These are phyloP conservation scores for Ogataea neopini DNA, from an alignment of 805 yeast genomes.

Conservation along the genomic window DNA sequence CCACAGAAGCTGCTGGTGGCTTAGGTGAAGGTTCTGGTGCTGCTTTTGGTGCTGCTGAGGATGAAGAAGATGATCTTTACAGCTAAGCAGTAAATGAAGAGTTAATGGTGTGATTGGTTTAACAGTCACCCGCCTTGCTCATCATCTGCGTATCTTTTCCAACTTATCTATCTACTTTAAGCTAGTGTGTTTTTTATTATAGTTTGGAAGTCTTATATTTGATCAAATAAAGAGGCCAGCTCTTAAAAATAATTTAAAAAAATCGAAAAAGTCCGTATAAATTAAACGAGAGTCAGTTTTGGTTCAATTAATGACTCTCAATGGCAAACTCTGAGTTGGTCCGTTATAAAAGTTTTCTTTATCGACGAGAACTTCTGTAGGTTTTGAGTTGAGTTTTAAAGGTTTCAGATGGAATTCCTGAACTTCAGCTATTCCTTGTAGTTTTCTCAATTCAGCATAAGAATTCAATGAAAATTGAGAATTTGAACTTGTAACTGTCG, in stretches of 20 bases:
- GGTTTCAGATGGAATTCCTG: constrained; percentile 23
- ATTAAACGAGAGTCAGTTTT: too few relatives aligned
- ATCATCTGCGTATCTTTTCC: not conserved
- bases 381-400: constrained; percentile 14
- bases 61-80: constrained; percentile 48
- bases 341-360: constrained; percentile 17
- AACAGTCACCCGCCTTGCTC: too few relatives aligned
- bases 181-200: not conserved
- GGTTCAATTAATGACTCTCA: too few relatives aligned
- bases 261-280: constrained; percentile 3
- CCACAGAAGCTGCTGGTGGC: constrained; percentile 34
- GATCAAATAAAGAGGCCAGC: constrained; percentile 1
- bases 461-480: constrained; percentile 15
- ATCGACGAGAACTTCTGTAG: constrained; percentile 12
- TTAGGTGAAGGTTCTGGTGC: constrained; percentile 37
- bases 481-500: constrained; percentile 31
- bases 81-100: too few relatives aligned
- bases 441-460: constrained; percentile 2
- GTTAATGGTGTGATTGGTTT: constrained; percentile 2
- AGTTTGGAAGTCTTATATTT: constrained; percentile 1
- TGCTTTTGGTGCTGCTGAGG: constrained; percentile 52
- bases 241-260: not conserved
- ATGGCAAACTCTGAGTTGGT: constrained; percentile 8
- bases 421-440: constrained; percentile 9
- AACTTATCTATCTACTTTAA: constrained; percentile 4